phyloP scores from a whole-genome alignment of 2,329 filamentous ascomycete species.

The Diaporthe sp. region DNA sequence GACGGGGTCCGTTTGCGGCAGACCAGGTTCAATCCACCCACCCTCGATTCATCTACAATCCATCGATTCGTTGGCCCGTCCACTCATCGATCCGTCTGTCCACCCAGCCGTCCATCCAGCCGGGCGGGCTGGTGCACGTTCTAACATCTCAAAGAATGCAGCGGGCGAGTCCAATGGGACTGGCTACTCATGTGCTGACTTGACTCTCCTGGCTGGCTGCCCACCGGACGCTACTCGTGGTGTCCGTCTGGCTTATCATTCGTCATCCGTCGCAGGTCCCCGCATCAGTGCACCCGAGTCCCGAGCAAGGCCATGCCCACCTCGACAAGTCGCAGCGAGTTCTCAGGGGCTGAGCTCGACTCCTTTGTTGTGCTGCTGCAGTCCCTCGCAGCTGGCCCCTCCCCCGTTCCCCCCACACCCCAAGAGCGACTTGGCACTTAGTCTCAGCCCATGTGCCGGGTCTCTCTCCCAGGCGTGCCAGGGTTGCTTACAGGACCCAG shows the following conservation, averaged over 20 bases:
- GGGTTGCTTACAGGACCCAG: slow-evolving; percentile 28
- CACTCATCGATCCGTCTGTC: neutral
- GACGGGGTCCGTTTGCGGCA: slow-evolving; percentile 27
- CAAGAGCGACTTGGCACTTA: slow-evolving; percentile 24
- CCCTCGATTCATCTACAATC: neutral
- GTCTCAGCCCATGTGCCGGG: slow-evolving; percentile 28
- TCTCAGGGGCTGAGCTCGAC: slow-evolving; percentile 31
- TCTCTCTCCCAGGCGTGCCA: neutral
- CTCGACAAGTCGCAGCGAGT: neutral
- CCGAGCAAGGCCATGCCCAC: slow-evolving; percentile 21
- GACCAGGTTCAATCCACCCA: slow-evolving; percentile 24
- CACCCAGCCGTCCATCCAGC: slow-evolving; percentile 5
- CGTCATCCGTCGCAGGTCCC: slow-evolving; percentile 32
- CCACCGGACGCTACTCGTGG: slow-evolving; percentile 34
- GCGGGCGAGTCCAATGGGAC: slow-evolving; percentile 1
- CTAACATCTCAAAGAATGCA: neutral
- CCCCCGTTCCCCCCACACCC: neutral
- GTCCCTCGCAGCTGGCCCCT: slow-evolving; percentile 19
- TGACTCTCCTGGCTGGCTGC: slow-evolving; percentile 31
- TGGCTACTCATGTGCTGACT: slow-evolving; percentile 7
- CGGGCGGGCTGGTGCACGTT: slow-evolving; percentile 20
- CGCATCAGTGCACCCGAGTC: slow-evolving; percentile 20
- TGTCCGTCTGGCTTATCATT: slow-evolving; percentile 32
- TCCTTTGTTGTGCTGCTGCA: slow-evolving; percentile 25
- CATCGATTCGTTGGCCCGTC: neutral